A percentile compares a stretch with the other conserved stretches of the same genome.
Conservation (phyloP, 176 grass and related monocot species). For the Lolium perenne region DNA sequence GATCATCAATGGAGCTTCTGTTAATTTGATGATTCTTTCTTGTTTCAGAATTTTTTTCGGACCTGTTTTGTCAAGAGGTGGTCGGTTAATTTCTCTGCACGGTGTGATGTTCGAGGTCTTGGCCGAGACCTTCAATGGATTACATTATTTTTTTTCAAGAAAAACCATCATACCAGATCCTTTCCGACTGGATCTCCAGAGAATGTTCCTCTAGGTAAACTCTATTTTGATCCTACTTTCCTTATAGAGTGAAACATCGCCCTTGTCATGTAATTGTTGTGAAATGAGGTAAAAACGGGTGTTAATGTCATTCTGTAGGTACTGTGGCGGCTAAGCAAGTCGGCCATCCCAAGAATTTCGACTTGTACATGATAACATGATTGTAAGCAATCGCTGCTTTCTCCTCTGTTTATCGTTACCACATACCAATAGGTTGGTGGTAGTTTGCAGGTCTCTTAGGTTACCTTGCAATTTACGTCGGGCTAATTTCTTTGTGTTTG, state of each 20-base stretch:
- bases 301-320: too few species aligned
- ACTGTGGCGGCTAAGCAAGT: too few species aligned
- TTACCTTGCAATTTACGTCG: neutral
- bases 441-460: neutral
- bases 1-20: slow-evolving; percentile 22
- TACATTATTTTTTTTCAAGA: slow-evolving; percentile 71
- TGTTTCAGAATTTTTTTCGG: slow-evolving; percentile 62
- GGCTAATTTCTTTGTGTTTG: neutral
- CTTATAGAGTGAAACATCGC: neutral
- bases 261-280: neutral
- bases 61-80: slow-evolving; percentile 59
- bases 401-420: neutral
- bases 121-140: slow-evolving; percentile 65
- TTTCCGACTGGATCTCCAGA: slow-evolving; percentile 67
- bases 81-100: slow-evolving; percentile 85
- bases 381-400: slow-evolving; percentile 53
- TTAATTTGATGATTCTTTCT: neutral
- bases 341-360: too few species aligned
- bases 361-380: slow-evolving; percentile 47
- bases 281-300: neutral
- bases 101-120: slow-evolving; percentile 61
- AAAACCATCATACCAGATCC: slow-evolving; percentile 91
- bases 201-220: slow-evolving; percentile 80
- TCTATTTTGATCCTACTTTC: slow-evolving; percentile 14
- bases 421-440: neutral